Evolutionary conservation across 2,329 filamentous ascomycete genomes (phyloP).

Genomic region (Diaporthe ampelina): DNA sequence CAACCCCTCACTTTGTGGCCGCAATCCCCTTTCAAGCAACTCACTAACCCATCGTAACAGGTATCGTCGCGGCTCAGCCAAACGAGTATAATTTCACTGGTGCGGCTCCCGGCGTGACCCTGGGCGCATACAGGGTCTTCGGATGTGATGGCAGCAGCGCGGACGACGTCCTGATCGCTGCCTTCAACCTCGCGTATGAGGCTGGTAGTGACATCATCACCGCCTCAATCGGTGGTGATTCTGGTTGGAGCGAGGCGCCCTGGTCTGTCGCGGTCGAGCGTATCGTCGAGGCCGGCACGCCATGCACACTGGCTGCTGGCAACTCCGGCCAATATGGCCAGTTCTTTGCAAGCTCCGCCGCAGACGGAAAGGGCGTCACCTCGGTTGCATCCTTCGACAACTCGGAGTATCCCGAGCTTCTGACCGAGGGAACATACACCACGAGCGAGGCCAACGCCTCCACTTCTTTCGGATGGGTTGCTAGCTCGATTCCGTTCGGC

Average conservation of each 20-base stretch:
- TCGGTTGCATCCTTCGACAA: constrained; percentile 47
- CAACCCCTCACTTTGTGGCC: too few species aligned
- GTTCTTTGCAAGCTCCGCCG: constrained; percentile 45
- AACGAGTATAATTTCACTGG: constrained; percentile 56
- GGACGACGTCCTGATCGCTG: constrained; percentile 58
- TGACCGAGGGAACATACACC: constrained; percentile 41
- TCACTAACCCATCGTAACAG: constrained; percentile 40
- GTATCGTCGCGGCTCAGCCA: constrained; percentile 60
- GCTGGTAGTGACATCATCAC: constrained; percentile 54
- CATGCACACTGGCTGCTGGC: constrained; percentile 47
- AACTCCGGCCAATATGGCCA: constrained; percentile 47
- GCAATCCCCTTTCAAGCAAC: too few species aligned
- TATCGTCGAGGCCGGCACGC: constrained; percentile 49
- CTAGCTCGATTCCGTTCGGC: constrained; percentile 38
- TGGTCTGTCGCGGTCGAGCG: constrained; percentile 47
- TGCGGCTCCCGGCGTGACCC: constrained; percentile 56
- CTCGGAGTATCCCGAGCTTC: constrained; percentile 40
- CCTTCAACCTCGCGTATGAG: constrained; percentile 58
- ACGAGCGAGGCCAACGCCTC: constrained; percentile 31
- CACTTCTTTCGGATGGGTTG: constrained; percentile 40
- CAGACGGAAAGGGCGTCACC: constrained; percentile 45
- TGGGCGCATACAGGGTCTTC: constrained; percentile 57
- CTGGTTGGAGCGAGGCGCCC: constrained; percentile 48
- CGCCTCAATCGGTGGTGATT: constrained; percentile 46
- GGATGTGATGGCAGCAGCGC: constrained; percentile 47